Base-by-base conservation (phyloP, 805 yeast species). In the Kodamaea fukazawae region DNA sequence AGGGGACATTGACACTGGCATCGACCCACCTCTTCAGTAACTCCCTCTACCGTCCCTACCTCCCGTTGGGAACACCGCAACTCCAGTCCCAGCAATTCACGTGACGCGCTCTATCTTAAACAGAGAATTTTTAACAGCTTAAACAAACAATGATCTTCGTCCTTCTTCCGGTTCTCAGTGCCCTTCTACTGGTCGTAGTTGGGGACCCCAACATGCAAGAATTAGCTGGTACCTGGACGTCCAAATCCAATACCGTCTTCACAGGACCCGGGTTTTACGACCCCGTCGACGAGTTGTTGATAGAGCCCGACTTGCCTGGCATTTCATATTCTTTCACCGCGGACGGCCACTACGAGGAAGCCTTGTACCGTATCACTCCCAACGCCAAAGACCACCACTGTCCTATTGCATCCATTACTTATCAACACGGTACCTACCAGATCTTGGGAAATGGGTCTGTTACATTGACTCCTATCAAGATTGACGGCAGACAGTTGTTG, bases 241-340 rank as follows among this genome's bases (percentile, higher is more conserved):
- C 97, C 12, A 93, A 93, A 62, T 81, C 97, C 9, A 86, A 86
- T 60, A 81, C 95, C 9, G 99, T 93, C 6, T 83, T 91, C 68
- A 93, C 99, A 1, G 99, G 99, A 0, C 96, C 98, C 5, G 85
- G 90, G 2, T 93, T 93, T 58, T 93, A 79, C 60, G 98, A 93
- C 61, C 99, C 99, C 2, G 85, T 89, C 20, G 96, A 91, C 58
- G 99, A 93, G 62, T 76, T 91, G 12, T 69, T 93, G 42, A 86
- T 89, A 45, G 99, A 93, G 60, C 99, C 99, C 2, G 91, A 90
- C 7, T 73, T 93, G 30, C 96, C 99, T 1, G 99, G 99, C 28
- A 78, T 91, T 40, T 83, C 95, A 4, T 87, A 83, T 63, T 87
- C 96, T 2, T 93, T 93, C 70, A 90, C 97, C 1, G 82, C 75